Conservation (phyloP, 305 asterid species). For the Fraxinus albicans region DNA sequence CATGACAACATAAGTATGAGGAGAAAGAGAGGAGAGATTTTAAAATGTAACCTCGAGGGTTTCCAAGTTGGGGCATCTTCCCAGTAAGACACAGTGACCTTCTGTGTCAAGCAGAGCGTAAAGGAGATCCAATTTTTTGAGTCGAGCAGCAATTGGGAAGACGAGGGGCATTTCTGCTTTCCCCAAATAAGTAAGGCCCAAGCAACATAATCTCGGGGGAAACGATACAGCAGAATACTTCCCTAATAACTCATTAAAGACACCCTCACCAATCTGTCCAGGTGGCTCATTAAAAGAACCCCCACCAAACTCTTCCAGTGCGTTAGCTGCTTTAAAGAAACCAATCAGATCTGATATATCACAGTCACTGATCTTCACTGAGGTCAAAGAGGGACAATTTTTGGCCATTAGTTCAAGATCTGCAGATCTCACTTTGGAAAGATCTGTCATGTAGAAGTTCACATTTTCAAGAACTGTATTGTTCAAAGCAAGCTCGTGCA, state of each 20-base stretch:
- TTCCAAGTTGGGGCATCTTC: conserved; percentile 85
- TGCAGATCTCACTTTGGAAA: conserved; percentile 32
- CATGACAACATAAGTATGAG: background rate
- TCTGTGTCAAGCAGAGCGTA: conserved; percentile 88
- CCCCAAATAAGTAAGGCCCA: conserved; percentile 77
- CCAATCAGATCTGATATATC: conserved; percentile 60
- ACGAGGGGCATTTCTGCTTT: conserved; percentile 71
- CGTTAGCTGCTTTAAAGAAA: conserved; percentile 59
- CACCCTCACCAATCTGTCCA: conserved; percentile 58
- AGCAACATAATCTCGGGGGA: conserved; percentile 54
- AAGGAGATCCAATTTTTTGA: conserved; percentile 78
- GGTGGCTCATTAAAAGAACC: conserved; percentile 62
- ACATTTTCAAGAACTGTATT: conserved; percentile 64
- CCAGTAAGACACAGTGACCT: conserved; percentile 68
- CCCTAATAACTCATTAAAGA: conserved; percentile 46
- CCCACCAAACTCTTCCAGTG: conserved; percentile 85
- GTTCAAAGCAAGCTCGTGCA: conserved; percentile 70
- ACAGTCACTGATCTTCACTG: conserved; percentile 69
- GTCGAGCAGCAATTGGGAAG: conserved; percentile 66
- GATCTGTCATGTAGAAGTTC: conserved; percentile 79
- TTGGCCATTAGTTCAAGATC: conserved; percentile 80
- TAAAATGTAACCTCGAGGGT: conserved; percentile 65
- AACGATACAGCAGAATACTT: conserved; percentile 47
- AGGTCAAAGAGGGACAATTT: conserved; percentile 57
- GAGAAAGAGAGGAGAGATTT: background rate